phyloP scores from a whole-genome alignment of 164 flowering plant species.

The Taxillus chinensis region DNA sequence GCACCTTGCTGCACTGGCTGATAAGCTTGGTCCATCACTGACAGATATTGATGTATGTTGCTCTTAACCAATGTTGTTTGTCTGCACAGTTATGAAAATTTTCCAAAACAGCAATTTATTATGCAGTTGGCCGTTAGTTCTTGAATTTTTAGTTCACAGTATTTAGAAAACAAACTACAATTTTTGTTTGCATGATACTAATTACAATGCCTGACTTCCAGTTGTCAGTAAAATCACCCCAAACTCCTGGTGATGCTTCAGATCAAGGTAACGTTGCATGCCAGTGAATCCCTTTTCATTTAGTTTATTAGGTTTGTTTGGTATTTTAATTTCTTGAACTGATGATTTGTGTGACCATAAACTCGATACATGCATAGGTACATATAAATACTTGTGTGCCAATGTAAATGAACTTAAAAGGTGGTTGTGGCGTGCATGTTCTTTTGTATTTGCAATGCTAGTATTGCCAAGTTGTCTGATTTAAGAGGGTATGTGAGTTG shows the following conservation, averaged over 20 bases:
- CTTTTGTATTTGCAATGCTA: too few species aligned
- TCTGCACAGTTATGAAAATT: not conserved
- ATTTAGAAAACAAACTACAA: not conserved
- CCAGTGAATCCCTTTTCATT: slow-evolving; percentile 14
- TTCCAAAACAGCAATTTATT: not conserved
- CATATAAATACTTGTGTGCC: too few species aligned
- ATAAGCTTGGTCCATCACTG: slow-evolving; percentile 81
- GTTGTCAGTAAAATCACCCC: slow-evolving; percentile 59
- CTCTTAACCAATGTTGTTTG: not conserved
- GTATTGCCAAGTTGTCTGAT: too few species aligned
- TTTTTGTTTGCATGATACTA: slow-evolving; percentile 4
- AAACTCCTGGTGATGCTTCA: slow-evolving; percentile 42
- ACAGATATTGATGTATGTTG: slow-evolving; percentile 76
- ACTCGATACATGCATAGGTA: too few species aligned
- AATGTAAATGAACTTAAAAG: too few species aligned
- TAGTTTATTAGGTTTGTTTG: slow-evolving; percentile 13
- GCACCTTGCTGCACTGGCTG: slow-evolving; percentile 90
- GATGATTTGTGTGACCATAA: not conserved
- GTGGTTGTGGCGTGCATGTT: too few species aligned
- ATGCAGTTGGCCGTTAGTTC: not conserved
- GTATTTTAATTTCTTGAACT: slow-evolving; percentile 12
- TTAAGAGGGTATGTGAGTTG: too few species aligned
- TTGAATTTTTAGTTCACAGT: not conserved
- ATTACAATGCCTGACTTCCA: slow-evolving; percentile 27
- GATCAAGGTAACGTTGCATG: slow-evolving; percentile 69